A percentile compares a stretch with the other conserved stretches of the same genome.
Conservation (phyloP, 306 rosid species). For the Rubus idaeus region DNA sequence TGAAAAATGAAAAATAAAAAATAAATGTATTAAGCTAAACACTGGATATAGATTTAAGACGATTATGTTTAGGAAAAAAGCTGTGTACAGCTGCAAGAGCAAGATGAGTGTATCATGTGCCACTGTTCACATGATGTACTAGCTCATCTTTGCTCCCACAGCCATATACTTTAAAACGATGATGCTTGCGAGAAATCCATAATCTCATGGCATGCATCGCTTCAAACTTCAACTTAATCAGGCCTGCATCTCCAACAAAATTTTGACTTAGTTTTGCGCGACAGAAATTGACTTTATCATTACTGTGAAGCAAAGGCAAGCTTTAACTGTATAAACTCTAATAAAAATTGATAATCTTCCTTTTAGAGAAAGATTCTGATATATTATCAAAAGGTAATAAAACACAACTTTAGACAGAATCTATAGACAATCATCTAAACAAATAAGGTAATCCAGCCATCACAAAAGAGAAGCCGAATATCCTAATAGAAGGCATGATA, state of each 20-base stretch:
- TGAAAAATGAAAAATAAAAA: too few relatives aligned
- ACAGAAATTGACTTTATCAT: neutral
- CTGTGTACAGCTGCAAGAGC: too few relatives aligned
- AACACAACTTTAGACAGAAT: neutral
- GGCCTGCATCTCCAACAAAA: neutral
- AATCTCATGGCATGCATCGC: too few relatives aligned
- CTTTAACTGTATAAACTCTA: neutral
- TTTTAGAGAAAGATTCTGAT: neutral
- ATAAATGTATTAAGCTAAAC: too few relatives aligned
- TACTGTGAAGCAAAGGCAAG: neutral
- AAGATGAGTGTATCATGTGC: too few relatives aligned
- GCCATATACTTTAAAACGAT: too few relatives aligned
- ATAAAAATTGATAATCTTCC: neutral
- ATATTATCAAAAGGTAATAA: neutral
- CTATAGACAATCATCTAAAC: neutral
- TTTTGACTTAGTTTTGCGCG: neutral
- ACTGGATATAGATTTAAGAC: too few relatives aligned
- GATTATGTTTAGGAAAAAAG: too few relatives aligned
- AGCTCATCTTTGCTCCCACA: too few relatives aligned
- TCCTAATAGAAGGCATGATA: conserved; percentile 4
- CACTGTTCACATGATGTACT: too few relatives aligned
- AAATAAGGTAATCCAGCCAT: conserved; percentile 10
- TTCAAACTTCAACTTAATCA: too few relatives aligned
- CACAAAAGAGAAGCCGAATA: neutral
- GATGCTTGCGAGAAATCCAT: too few relatives aligned